phyloP scores from a whole-genome alignment of 2,329 filamentous ascomycete genomes.

The Dothiorella sarmentorum region DNA sequence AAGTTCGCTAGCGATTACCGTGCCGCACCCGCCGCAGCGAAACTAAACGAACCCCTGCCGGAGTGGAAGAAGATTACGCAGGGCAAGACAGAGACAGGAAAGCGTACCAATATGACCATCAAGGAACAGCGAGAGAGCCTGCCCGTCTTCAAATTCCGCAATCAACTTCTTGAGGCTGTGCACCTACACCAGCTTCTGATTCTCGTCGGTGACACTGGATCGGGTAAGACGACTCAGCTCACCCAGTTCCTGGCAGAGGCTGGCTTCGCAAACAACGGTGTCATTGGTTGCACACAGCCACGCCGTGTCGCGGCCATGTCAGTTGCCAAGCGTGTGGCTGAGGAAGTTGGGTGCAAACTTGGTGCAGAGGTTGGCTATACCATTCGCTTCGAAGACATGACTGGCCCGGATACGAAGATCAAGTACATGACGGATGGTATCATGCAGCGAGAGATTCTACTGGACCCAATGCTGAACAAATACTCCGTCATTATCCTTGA shows the following conservation, averaged over 20 bases:
- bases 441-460: slow-evolving; percentile 92
- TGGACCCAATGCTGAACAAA: slow-evolving; percentile 84
- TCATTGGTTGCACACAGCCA: slow-evolving; percentile 95
- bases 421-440: slow-evolving; percentile 99
- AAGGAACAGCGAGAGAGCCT: slow-evolving; percentile 90
- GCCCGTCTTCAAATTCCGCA: slow-evolving; percentile 85
- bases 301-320: slow-evolving; percentile 98
- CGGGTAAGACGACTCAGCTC: slow-evolving; percentile 93
- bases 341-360: slow-evolving; percentile 90
- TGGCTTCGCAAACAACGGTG: slow-evolving; percentile 79
- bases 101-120: slow-evolving; percentile 85
- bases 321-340: slow-evolving; percentile 93
- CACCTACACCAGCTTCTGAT: slow-evolving; percentile 86
- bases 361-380: slow-evolving; percentile 97
- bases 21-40: slow-evolving; percentile 51
- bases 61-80: slow-evolving; percentile 90
- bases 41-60: slow-evolving; percentile 66
- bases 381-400: slow-evolving; percentile 97
- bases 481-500: slow-evolving; percentile 99
- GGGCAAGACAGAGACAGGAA: slow-evolving; percentile 77
- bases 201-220: slow-evolving; percentile 95
- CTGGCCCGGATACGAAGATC: slow-evolving; percentile 79
- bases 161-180: slow-evolving; percentile 83
- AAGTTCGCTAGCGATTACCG: slow-evolving; percentile 88
- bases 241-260: slow-evolving; percentile 94